Percentiles rank a stretch among this genome's conserved stretches.
phyloP scores from a whole-genome alignment of 345 rosid genomes.

The Microcos paniculata region DNA sequence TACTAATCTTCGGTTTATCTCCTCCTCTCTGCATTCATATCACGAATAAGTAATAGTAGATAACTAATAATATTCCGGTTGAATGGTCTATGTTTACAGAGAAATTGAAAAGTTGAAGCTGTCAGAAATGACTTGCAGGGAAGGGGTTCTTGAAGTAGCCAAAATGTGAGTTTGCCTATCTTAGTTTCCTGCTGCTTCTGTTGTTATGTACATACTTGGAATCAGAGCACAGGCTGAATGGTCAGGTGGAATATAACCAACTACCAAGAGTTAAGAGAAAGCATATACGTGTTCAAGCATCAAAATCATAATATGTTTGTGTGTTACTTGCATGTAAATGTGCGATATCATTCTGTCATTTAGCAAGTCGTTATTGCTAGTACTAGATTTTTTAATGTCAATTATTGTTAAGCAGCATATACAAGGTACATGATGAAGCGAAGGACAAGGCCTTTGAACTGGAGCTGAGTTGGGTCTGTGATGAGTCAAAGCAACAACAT shows the following conservation, averaged over 20 bases:
- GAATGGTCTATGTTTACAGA: conserved; percentile 42
- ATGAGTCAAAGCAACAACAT: conserved; percentile 85
- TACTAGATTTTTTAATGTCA: background rate
- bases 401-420: conserved; percentile 55
- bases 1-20: background rate
- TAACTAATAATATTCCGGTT: conserved; percentile 12
- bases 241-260: background rate
- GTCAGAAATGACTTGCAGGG: conserved; percentile 98
- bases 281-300: background rate
- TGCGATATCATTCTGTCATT: background rate
- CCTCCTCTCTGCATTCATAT: background rate
- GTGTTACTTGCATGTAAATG: background rate
- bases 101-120: conserved; percentile 94
- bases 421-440: conserved; percentile 96
- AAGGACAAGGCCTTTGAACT: conserved; percentile 97
- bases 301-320: background rate
- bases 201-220: background rate
- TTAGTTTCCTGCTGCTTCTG: background rate
- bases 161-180: conserved; percentile 12
- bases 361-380: background rate
- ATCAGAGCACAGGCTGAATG: background rate
- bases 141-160: conserved; percentile 65
- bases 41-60: background rate
- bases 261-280: background rate
- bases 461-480: conserved; percentile 98